A percentile compares a stretch with the other conserved stretches of the same genome.
Evolutionary conservation across 1,284 basidiomycete genomes (phyloP).

Genomic region (Cutaneotrichosporon spelunceum): DNA sequence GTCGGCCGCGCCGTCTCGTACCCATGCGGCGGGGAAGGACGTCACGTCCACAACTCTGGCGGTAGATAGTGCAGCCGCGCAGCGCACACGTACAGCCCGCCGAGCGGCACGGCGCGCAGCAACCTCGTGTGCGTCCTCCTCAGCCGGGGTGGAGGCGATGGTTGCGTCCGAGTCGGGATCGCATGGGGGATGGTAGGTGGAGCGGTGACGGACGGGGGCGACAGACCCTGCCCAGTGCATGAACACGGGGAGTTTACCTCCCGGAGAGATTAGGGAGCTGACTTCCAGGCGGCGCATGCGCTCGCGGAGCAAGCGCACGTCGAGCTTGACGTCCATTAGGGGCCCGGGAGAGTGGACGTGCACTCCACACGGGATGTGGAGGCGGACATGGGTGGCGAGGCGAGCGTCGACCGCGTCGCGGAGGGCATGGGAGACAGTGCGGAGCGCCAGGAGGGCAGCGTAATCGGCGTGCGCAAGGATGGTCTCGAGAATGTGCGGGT

Average conservation of each 20-base stretch:
- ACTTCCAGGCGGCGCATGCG: constrained; percentile 1
- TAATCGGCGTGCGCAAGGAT: not conserved
- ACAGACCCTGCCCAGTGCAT: not conserved
- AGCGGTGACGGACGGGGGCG: not conserved
- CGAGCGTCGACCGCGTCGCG: constrained; percentile 3
- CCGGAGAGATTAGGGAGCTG: too few relatives aligned
- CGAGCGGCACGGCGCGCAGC: not conserved
- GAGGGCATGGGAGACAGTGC: not conserved
- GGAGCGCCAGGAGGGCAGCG: not conserved
- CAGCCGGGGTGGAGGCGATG: not conserved
- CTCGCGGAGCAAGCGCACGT: not conserved
- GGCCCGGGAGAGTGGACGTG: constrained; percentile 3
- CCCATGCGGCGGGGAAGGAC: not conserved
- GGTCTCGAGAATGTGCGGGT: constrained; percentile 14
- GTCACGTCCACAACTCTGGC: not conserved
- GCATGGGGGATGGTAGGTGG: not conserved
- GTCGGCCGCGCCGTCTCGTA: not conserved
- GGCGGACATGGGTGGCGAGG: constrained; percentile 6
- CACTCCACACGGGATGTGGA: constrained; percentile 6
- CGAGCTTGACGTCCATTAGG: not conserved
- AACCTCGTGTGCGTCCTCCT: not conserved
- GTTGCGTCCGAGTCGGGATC: not conserved
- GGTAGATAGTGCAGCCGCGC: not conserved
- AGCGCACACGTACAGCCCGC: not conserved
- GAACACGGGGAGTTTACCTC: not conserved